Base-by-base conservation (phyloP, 352 stramenopile species). In the Porosira glacialis region DNA sequence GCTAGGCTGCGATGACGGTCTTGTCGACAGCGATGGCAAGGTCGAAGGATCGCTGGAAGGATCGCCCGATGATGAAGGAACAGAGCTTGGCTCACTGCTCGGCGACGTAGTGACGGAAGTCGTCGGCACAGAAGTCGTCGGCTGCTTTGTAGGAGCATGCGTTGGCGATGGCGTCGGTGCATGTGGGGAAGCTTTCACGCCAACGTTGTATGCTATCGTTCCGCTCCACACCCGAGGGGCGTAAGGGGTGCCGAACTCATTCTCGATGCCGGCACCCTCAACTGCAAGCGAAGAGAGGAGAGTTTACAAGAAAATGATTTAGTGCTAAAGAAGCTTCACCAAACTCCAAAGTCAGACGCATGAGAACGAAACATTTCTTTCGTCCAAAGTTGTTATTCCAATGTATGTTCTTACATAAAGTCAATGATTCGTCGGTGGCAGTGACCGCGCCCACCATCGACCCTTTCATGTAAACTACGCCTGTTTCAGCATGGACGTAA, bases 391-490 rank as follows among this genome's bases (percentile, higher is more conserved):
- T 51, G 11, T 26, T 41, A 35, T 28, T 59, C 21, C 44, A 45
- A 6, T 51, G 50, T 35, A 70, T 44, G 2, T 51, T 51, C 38
- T 70, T 41, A 24, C 56, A 50, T 58, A 70, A 35, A 30, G 56
- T 27, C 15, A 70, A 17, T n/a, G 49, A 62, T 1, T 50, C 44
- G 39, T 70, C 60, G 24, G 8, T 33, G 2, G 30, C 31, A 35
- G 33, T 43, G 6, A 10, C 3, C 11, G n/a, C 19, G 8, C 38
- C 38, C 28, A 62, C 60, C 15, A 22, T 27, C 43, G 36, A 35
- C 2, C 63, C 63, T 33, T 5, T 26, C 19, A 47, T 26, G 36
- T 73, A 64, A 5, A 65, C 63, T 17, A 73, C 36, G 0, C 33
- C 33, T 1, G 53, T 59, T 21, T 38, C 22, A 6, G 63, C 35